Percentiles rank a stretch among this genome's conserved stretches.
These are phyloP conservation scores for Mycena maculata DNA, from an alignment of 768 basidiomycete genomes.

Conservation along the genomic window DNA sequence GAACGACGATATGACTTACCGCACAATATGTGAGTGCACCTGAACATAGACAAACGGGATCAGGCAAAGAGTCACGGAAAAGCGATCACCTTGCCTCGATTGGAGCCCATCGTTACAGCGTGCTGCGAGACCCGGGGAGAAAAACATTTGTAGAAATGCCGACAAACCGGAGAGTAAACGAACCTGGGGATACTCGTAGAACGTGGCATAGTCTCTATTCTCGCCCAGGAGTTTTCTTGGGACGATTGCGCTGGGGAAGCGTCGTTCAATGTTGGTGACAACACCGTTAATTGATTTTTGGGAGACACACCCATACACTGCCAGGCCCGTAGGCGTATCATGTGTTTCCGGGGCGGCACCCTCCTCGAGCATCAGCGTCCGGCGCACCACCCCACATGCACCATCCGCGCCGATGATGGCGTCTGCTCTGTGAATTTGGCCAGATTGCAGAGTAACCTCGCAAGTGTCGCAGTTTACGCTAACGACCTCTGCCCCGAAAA, in stretches of 20 bases:
- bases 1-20: neutral
- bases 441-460: conserved; percentile 10
- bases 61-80: neutral
- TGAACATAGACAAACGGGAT: neutral
- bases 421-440: conserved; percentile 6
- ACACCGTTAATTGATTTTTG: neutral
- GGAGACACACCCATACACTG: conserved; percentile 20
- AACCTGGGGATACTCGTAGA: conserved; percentile 14
- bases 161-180: neutral
- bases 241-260: neutral
- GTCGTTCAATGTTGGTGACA: neutral
- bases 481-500: conserved; percentile 13
- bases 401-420: conserved; percentile 28
- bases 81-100: conserved; percentile 9
- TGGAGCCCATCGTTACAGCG: conserved; percentile 5
- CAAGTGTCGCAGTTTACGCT: neutral
- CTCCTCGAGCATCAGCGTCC: neutral
- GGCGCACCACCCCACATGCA: conserved; percentile 10
- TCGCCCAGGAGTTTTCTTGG: neutral
- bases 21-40: neutral
- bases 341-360: neutral
- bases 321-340: conserved; percentile 1
- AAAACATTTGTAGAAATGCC: neutral
- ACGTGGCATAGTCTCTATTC: neutral
- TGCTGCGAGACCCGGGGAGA: neutral